Base-by-base conservation (phyloP, 352 stramenopile genomes). In the Phytophthora kernoviae region DNA sequence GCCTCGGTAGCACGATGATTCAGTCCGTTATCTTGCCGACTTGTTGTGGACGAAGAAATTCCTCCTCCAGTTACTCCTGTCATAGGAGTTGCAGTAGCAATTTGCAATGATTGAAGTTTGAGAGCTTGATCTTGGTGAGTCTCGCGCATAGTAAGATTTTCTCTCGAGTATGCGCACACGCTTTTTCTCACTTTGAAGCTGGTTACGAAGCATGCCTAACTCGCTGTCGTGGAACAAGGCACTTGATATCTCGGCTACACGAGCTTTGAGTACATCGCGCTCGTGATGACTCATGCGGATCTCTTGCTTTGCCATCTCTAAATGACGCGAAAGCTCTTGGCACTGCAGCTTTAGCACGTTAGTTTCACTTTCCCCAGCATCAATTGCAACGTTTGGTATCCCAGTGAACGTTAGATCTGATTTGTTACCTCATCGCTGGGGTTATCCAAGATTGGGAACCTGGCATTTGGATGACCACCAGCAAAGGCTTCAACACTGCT, bases 291-390 rank as follows among this genome's bases (percentile, higher is more conserved):
- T 82, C 33, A 91, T 46, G 0, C 66, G 67, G n/a, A 91, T 91
- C 39, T 91, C 81, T 42, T 89, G 75, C 50, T 91, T 88, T 0
- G 79, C 79, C 77, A 91, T 87, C 32, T 91, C 81, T 5, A 91
- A 50, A 9, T 89, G 17, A 0, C 79, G 66, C 5, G 53, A 65
- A n/a, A 82, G 64, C 24, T 91, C 81, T 10, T 83, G 58, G 12
- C 77, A 84, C 36, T 85, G 77, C 5, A 75, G 62, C 12, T 75
- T 74, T 5, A 88, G 33, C 18, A 27, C 42, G 26, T 73, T 59
- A 3, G 51, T 34, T 8, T 84, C 62, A 17, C 56, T 36, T 21
- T 54, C 57, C 10, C 27, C 42, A 22, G 24, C n/a, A 8, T 42
- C 46, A 17, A 32, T n/a, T 4, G 2, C 20, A 8, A 36, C n/a